Conservation (phyloP, 2,329 filamentous ascomycete species). For the Alternaria sp. region DNA sequence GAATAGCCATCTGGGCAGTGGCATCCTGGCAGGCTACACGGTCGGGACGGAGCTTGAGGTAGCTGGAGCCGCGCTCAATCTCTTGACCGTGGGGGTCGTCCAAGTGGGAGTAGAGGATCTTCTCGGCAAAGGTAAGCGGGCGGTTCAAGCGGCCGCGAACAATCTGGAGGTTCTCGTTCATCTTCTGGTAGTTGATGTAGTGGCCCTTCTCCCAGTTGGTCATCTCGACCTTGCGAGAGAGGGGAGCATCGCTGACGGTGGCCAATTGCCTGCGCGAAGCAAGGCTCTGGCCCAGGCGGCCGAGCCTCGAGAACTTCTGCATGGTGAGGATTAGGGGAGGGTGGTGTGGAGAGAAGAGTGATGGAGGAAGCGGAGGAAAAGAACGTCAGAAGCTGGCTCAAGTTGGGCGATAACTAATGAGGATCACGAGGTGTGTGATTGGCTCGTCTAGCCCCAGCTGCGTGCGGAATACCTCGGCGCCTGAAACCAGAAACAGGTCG, state of each 20-base stretch:
- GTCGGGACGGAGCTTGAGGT: constrained; percentile 95
- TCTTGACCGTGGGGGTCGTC: constrained; percentile 97
- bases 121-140: constrained; percentile 94
- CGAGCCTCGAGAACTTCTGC: constrained; percentile 76
- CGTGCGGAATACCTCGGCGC: constrained; percentile 42
- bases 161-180: constrained; percentile 95
- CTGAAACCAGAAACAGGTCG: constrained; percentile 30
- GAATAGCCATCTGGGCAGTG: constrained; percentile 98
- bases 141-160: constrained; percentile 90
- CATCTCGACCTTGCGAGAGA: constrained; percentile 97
- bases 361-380: constrained; percentile 45
- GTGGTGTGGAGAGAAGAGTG: constrained; percentile 49
- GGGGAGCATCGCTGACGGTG: constrained; percentile 83
- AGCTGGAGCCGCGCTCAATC: constrained; percentile 93
- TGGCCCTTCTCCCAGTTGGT: constrained; percentile 95
- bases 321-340: constrained; percentile 60
- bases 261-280: constrained; percentile 75
- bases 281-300: constrained; percentile 72
- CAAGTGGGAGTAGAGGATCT: constrained; percentile 98
- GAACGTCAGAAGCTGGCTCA: constrained; percentile 48
- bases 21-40: constrained; percentile 99
- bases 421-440: constrained; percentile 43
- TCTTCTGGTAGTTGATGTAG: constrained; percentile 99
- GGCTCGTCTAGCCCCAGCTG: constrained; percentile 37
- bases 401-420: constrained; percentile 48